Percentiles rank a stretch among this genome's conserved stretches.
Conservation (phyloP, 768 basidiomycete species). For the Rhizopogon vinicolor region DNA sequence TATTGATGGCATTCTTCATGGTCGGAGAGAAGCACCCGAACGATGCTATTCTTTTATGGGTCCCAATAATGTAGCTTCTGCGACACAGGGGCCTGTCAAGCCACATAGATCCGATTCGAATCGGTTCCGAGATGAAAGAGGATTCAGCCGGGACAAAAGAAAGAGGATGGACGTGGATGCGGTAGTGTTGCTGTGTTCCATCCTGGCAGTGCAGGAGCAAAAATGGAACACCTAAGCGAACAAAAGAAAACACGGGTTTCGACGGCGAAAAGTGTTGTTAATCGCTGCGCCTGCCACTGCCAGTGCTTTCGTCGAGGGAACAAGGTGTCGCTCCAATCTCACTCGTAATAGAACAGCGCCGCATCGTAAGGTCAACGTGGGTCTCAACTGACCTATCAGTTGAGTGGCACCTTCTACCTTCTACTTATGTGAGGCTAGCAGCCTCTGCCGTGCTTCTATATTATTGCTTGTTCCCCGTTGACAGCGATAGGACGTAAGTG, state of each 20-base stretch:
- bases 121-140: constrained; percentile 13
- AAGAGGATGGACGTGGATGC: background rate
- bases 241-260: background rate
- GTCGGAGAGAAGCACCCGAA: constrained; percentile 8
- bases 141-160: background rate
- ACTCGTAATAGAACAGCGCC: too few species aligned
- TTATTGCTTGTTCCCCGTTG: too few species aligned
- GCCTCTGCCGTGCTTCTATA: too few species aligned
- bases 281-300: too few species aligned
- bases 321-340: too few species aligned
- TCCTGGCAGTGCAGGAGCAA: background rate
- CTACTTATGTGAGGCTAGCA: too few species aligned
- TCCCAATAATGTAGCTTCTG: constrained; percentile 9
- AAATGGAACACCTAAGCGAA: background rate
- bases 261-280: background rate
- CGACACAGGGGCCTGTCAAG: constrained; percentile 25
- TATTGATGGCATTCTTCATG: constrained; percentile 33
- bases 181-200: background rate
- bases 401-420: too few species aligned
- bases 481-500: too few species aligned
- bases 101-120: constrained; percentile 8
- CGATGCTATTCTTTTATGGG: constrained; percentile 24
- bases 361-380: too few species aligned
- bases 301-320: background rate
- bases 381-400: too few species aligned